phyloP scores from a whole-genome alignment of 2,329 filamentous ascomycete species.

The Elsinoe fawcettii region DNA sequence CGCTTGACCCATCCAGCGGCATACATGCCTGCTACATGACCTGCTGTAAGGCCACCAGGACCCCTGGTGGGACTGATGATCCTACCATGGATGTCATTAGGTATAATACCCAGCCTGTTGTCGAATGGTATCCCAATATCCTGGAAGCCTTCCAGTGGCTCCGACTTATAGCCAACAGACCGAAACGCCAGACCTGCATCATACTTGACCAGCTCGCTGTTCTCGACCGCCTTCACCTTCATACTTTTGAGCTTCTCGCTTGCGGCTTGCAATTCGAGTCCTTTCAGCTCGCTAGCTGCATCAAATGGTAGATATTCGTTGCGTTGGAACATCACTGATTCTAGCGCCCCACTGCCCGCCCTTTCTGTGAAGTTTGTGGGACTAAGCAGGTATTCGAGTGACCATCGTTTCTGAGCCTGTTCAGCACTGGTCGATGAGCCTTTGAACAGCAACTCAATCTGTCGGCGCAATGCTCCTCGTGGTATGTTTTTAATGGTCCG shows the following conservation, averaged over 20 bases:
- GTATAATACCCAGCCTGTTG: slow-evolving; percentile 62
- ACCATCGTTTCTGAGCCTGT: slow-evolving; percentile 62
- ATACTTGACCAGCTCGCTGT: slow-evolving; percentile 30
- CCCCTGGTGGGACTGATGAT: slow-evolving; percentile 44
- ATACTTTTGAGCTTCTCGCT: slow-evolving; percentile 10
- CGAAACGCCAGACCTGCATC: slow-evolving; percentile 71
- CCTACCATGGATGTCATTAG: slow-evolving; percentile 73
- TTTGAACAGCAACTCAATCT: slow-evolving; percentile 74
- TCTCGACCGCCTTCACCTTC: slow-evolving; percentile 15
- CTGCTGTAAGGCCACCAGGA: slow-evolving; percentile 36
- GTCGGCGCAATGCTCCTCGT: slow-evolving; percentile 59
- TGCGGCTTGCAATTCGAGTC: slow-evolving; percentile 3
- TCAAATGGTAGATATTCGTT: slow-evolving; percentile 31
- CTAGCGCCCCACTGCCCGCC: slow-evolving; percentile 38
- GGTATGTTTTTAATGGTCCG: slow-evolving; percentile 51
- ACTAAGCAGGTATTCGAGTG: slow-evolving; percentile 75
- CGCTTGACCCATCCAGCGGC: slow-evolving; percentile 95
- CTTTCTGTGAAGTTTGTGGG: slow-evolving; percentile 57
- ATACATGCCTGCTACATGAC: slow-evolving; percentile 66
- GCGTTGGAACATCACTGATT: slow-evolving; percentile 58
- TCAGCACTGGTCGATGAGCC: slow-evolving; percentile 51
- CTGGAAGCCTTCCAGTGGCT: slow-evolving; percentile 64
- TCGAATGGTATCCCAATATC: slow-evolving; percentile 75
- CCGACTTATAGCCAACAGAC: slow-evolving; percentile 89
- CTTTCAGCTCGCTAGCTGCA: slow-evolving; percentile 35